Evolutionary conservation across 1,139 yeast species (phyloP).

Genomic region (Petasospora rhodanensis): DNA sequence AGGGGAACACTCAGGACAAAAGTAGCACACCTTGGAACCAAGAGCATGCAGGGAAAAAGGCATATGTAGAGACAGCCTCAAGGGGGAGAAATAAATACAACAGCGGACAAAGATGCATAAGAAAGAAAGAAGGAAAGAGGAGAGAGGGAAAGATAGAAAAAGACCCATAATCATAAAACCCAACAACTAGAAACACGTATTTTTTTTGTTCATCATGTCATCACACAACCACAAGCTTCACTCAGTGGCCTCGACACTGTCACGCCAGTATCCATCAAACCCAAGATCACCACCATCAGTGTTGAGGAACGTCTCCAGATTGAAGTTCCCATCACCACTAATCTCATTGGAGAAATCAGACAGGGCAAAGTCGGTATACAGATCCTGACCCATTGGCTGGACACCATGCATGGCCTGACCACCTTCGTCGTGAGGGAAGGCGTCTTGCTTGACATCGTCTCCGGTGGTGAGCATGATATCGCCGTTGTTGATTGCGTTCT

Average conservation of each 20-base stretch:
- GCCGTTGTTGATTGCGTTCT: conserved; percentile 21
- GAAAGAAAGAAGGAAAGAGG: background rate
- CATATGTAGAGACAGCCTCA: no score
- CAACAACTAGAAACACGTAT: background rate
- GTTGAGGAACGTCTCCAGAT: conserved; percentile 23
- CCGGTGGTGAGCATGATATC: conserved; percentile 10
- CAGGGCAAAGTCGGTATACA: conserved; percentile 23
- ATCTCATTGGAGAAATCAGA: conserved; percentile 24
- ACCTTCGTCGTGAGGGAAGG: conserved; percentile 15
- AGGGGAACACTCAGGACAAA: no score
- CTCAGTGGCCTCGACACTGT: conserved; percentile 26
- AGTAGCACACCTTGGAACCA: no score
- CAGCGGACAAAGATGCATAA: no score
- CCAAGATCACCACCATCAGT: conserved; percentile 23
- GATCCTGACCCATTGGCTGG: conserved; percentile 13
- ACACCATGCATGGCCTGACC: conserved; percentile 10
- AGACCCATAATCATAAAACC: conserved; percentile 1
- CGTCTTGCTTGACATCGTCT: conserved; percentile 6
- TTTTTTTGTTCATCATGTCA: no score
- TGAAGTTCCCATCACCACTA: conserved; percentile 25
- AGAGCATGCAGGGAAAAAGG: no score
- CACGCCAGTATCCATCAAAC: conserved; percentile 26
- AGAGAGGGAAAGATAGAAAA: conserved; percentile 1
- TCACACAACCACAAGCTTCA: no score
- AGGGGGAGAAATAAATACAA: no score